Base-by-base conservation (phyloP, 495 filamentous ascomycete species). In the Penicillium paradoxum region DNA sequence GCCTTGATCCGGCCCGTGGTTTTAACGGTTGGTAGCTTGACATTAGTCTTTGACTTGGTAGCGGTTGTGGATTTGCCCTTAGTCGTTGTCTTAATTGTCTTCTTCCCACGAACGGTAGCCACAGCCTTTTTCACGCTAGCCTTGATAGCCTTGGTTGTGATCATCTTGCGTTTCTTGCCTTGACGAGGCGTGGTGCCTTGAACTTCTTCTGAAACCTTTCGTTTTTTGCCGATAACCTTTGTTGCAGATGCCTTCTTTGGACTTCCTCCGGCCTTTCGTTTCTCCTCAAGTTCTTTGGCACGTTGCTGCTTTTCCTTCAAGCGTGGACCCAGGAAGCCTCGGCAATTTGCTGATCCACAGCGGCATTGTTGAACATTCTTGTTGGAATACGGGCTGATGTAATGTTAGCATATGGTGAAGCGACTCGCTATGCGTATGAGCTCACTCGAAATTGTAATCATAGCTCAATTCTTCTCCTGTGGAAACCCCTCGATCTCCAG, bases 401-500 rank as follows among this genome's bases (percentile, higher is more conserved):
- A 30, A 24, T 32, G 27, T 70, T 40, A 70, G 52, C 37, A 46
- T 40, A 29, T 18, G 3, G n/a, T 8, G 21, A 39, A 48, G 0
- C 15, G 14, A 6, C 3, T 14, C 18, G 6, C 14, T 10, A 25
- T 11, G 24, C 2, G n/a, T 18, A 18, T 6, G 47, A 15, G 14
- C 78, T 65, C 58, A 82, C 79, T 96, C 88, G 65, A 98, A 98
- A 68, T 98, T 98, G 79, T 98, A 98, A 76, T 98, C 93, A 69
- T 98, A 98, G n/a, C 91, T 97, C 54, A 98, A 73, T 65, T 98
- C 93, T 44, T 97, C 90, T 33, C 93, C 93, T 21, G 90, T 95
- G 79, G 86, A 88, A 64, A 98, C 88, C 2, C 88, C 90, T 9
- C 77, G 73, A 54, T 96, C 89, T 9, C 92, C 91, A 24, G 93